These are phyloP conservation scores for Aspergillus eucalypticola DNA, from an alignment of 2,329 filamentous ascomycete genomes.

Conservation along the genomic window DNA sequence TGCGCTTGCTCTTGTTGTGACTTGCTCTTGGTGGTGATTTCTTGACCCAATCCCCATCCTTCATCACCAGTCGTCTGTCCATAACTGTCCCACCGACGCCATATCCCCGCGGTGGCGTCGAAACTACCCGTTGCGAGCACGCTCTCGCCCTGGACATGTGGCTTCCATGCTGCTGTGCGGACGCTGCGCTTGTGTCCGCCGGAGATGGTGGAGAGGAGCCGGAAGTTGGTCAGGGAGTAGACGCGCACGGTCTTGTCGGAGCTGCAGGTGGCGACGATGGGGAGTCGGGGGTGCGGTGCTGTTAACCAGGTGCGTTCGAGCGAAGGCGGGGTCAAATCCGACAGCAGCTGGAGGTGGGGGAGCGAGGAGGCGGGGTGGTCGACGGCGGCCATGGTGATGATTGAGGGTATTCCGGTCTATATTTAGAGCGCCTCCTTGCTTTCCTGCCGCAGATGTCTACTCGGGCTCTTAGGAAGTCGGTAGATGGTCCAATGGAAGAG, in stretches of 20 bases:
- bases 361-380: not conserved
- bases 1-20: not conserved
- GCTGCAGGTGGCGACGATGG: constrained; percentile 85
- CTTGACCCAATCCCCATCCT: constrained; percentile 18
- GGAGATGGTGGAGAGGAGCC: constrained; percentile 73
- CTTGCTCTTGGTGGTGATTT: not conserved
- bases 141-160: constrained; percentile 64
- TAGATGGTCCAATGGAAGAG: too few species aligned
- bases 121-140: constrained; percentile 92
- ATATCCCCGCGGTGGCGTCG: constrained; percentile 85
- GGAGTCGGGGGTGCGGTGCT: constrained; percentile 79
- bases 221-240: constrained; percentile 81
- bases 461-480: not conserved
- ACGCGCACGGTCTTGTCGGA: constrained; percentile 83
- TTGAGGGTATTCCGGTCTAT: not conserved
- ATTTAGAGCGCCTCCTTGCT: not conserved
- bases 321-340: constrained; percentile 56
- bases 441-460: not conserved
- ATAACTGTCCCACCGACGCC: constrained; percentile 64
- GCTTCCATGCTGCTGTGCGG: constrained; percentile 86
- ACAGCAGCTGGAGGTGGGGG: constrained; percentile 44
- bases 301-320: constrained; percentile 77
- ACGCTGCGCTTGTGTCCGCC: constrained; percentile 91
- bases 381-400: constrained; percentile 3
- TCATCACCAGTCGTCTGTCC: constrained; percentile 11